Conservation (phyloP, 2,329 filamentous ascomycete genomes). For the Pseudomassariella vexata region DNA sequence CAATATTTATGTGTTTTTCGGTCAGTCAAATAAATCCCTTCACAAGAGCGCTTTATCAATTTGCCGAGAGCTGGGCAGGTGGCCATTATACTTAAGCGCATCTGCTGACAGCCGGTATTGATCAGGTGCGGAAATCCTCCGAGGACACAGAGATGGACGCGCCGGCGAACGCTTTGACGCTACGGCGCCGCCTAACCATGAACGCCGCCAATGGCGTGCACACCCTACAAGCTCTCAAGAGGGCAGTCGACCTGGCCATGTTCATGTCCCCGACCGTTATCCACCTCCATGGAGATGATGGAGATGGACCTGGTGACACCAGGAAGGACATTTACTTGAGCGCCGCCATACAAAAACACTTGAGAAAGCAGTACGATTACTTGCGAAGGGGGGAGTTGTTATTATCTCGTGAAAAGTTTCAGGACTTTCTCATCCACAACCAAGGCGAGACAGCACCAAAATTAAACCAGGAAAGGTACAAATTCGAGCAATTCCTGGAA, state of each 20-base stretch:
- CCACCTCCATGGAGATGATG: constrained; percentile 18
- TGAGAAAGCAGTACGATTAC: constrained; percentile 41
- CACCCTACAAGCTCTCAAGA: constrained; percentile 22
- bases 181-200: constrained; percentile 21
- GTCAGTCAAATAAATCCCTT: constrained; percentile 4
- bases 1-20: constrained; percentile 6
- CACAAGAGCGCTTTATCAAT: too few relatives aligned
- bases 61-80: too few relatives aligned
- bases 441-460: constrained; percentile 38
- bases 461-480: constrained; percentile 35
- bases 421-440: constrained; percentile 40
- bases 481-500: constrained; percentile 43
- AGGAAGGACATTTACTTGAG: constrained; percentile 35
- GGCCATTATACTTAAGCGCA: too few relatives aligned
- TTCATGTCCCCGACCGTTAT: constrained; percentile 23
- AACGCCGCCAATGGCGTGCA: constrained; percentile 21
- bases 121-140: constrained; percentile 2
- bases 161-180: constrained; percentile 5
- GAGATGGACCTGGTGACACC: constrained; percentile 11
- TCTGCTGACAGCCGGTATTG: too few relatives aligned
- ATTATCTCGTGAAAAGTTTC: constrained; percentile 34
- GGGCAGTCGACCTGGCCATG: constrained; percentile 22
- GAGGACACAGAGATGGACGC: constrained; percentile 4
- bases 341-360: constrained; percentile 40
- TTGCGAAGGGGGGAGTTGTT: constrained; percentile 29